A percentile compares a stretch with the other conserved stretches of the same genome.
These are phyloP conservation scores for Alloteropsis angusta DNA, from an alignment of 202 grass and related monocot genomes.

Conservation along the genomic window DNA sequence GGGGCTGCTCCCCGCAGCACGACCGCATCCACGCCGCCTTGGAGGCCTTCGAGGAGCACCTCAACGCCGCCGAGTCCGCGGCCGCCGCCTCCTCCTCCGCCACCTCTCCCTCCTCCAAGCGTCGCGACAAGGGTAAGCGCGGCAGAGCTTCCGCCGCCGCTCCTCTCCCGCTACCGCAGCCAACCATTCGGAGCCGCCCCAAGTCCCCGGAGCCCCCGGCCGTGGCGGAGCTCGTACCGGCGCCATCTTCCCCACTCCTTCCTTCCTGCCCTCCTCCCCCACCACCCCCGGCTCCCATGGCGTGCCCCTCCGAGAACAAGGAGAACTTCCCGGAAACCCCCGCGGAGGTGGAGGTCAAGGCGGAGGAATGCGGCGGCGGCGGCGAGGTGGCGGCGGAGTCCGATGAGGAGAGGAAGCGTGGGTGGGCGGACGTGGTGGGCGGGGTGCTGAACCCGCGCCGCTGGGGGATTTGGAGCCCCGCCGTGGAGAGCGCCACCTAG, in stretches of 20 bases:
- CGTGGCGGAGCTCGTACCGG: background rate
- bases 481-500: slow-evolving; percentile 35
- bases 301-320: background rate
- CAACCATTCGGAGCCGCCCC: background rate
- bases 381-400: background rate
- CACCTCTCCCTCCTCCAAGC: background rate
- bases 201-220: background rate
- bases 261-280: background rate
- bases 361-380: background rate
- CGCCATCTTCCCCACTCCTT: background rate
- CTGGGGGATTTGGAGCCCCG: slow-evolving; percentile 47
- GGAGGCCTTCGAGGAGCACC: slow-evolving; percentile 66
- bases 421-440: slow-evolving; percentile 47
- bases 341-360: background rate
- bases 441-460: slow-evolving; percentile 26
- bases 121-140: slow-evolving; percentile 33
- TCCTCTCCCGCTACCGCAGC: background rate
- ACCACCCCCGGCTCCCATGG: background rate
- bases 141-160: background rate
- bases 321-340: background rate
- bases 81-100: background rate
- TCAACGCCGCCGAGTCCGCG: slow-evolving; percentile 29
- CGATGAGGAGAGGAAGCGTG: slow-evolving; percentile 34
- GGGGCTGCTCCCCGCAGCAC: slow-evolving; percentile 51
- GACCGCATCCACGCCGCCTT: slow-evolving; percentile 52